Conservation (phyloP, 2,329 filamentous ascomycete species). For the Fusarium tupiense region DNA sequence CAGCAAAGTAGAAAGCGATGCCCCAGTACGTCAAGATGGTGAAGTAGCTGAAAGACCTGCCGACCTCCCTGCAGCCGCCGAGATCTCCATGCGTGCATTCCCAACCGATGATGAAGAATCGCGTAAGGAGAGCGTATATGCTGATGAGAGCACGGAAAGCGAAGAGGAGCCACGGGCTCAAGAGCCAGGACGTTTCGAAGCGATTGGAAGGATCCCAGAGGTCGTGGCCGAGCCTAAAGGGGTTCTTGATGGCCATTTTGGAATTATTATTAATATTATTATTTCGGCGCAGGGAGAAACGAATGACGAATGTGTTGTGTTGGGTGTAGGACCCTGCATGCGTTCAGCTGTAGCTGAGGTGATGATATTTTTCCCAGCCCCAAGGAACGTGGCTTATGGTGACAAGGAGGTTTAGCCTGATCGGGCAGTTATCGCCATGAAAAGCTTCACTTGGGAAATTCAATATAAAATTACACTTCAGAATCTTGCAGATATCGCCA, state of each 20-base stretch:
- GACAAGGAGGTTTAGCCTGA: slow-evolving; percentile 16
- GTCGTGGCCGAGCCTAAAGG: slow-evolving; percentile 54
- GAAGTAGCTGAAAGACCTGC: slow-evolving; percentile 80
- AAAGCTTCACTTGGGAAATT: slow-evolving; percentile 2
- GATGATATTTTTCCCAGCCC: background rate
- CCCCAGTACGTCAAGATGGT: slow-evolving; percentile 86
- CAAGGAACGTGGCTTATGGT: slow-evolving; percentile 4
- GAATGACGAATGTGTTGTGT: background rate
- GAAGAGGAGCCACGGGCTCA: slow-evolving; percentile 73
- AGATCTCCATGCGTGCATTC: slow-evolving; percentile 61
- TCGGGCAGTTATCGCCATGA: slow-evolving; percentile 16
- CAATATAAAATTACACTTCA: background rate
- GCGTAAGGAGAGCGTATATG: slow-evolving; percentile 75
- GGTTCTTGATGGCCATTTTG: slow-evolving; percentile 37
- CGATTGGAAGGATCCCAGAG: slow-evolving; percentile 68
- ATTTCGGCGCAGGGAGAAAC: background rate
- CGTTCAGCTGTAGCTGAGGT: background rate
- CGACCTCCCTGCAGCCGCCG: slow-evolving; percentile 57
- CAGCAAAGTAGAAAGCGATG: slow-evolving; percentile 79
- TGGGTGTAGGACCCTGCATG: background rate
- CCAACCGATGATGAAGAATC: slow-evolving; percentile 76
- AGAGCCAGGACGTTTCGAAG: slow-evolving; percentile 83
- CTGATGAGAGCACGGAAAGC: slow-evolving; percentile 63
- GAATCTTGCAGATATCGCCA: background rate
- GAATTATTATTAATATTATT: slow-evolving; percentile 9